phyloP scores from a whole-genome alignment of 257 asterid genomes.

The Hygrophila difformis region DNA sequence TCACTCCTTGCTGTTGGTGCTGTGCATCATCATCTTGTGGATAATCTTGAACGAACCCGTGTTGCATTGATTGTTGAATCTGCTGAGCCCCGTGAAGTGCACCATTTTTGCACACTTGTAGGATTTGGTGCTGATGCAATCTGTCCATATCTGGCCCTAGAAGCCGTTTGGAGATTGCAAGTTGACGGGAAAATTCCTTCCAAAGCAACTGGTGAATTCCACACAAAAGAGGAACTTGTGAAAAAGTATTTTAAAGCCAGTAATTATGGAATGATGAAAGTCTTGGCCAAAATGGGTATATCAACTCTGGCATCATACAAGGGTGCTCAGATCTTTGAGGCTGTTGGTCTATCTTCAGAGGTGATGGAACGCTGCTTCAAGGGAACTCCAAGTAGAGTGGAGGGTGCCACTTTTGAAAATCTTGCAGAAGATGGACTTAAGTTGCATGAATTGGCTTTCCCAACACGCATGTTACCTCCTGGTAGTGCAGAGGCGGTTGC shows the following conservation, averaged over 20 bases:
- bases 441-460: constrained; percentile 91
- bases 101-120: constrained; percentile 93
- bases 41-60: constrained; percentile 91
- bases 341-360: constrained; percentile 97
- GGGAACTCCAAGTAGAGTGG: constrained; percentile 99
- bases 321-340: constrained; percentile 99
- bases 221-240: constrained; percentile 78
- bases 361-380: constrained; percentile 87
- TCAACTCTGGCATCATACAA: constrained; percentile 98
- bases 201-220: constrained; percentile 73
- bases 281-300: constrained; percentile 98
- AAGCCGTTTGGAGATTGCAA: constrained; percentile 93
- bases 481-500: constrained; percentile 98
- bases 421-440: constrained; percentile 79
- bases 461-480: constrained; percentile 69
- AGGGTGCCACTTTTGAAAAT: constrained; percentile 96
- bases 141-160: constrained; percentile 91
- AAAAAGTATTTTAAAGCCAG: constrained; percentile 76
- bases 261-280: constrained; percentile 97
- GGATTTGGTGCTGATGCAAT: constrained; percentile 99
- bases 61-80: constrained; percentile 87
- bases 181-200: constrained; percentile 97
- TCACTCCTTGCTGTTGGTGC: constrained; percentile 97
- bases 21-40: constrained; percentile 94
- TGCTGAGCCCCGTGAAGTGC: constrained; percentile 99